A percentile compares a stretch with the other conserved stretches of the same genome.
phyloP scores from a whole-genome alignment of 164 flowering plant genomes.

The Macadamia integrifolia region DNA sequence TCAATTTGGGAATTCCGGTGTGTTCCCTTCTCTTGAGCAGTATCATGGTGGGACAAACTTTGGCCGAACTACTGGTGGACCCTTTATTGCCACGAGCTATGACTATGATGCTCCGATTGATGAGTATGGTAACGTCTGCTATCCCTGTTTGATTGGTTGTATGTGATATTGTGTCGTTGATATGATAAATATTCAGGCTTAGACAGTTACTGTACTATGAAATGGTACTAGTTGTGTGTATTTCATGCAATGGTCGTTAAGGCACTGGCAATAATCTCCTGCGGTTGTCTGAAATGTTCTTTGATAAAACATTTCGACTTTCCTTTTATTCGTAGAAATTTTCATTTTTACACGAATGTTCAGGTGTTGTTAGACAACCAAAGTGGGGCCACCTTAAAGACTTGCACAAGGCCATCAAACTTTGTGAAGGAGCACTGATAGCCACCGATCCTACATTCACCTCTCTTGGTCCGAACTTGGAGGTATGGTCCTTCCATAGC shows the following conservation, averaged over 20 bases:
- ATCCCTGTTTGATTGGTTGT: not conserved
- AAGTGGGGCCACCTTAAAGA: conserved; percentile 96
- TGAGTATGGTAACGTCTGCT: conserved; percentile 73
- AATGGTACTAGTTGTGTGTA: not conserved
- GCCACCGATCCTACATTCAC: conserved; percentile 67
- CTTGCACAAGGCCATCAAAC: conserved; percentile 84
- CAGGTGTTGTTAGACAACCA: conserved; percentile 82
- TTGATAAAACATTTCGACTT: not conserved
- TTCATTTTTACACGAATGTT: conserved; percentile 5
- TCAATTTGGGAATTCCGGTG: not conserved
- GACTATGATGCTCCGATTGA: conserved; percentile 99
- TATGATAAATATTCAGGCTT: not conserved
- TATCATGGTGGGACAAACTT: conserved; percentile 99
- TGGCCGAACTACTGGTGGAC: conserved; percentile 88
- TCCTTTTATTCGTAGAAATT: not conserved
- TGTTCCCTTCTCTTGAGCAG: conserved; percentile 31
- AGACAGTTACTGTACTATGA: not conserved
- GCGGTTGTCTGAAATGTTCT: not conserved
- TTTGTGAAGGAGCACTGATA: conserved; percentile 74
- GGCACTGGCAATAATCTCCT: not conserved
- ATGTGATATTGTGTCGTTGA: too few species aligned
- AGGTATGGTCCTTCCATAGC: conserved; percentile 38
- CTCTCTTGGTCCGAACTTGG: conserved; percentile 69
- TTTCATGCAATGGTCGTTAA: not conserved
- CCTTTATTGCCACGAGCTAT: conserved; percentile 84